phyloP scores from a whole-genome alignment of 2,329 filamentous ascomycete genomes.

The Colletotrichum orbiculare region DNA sequence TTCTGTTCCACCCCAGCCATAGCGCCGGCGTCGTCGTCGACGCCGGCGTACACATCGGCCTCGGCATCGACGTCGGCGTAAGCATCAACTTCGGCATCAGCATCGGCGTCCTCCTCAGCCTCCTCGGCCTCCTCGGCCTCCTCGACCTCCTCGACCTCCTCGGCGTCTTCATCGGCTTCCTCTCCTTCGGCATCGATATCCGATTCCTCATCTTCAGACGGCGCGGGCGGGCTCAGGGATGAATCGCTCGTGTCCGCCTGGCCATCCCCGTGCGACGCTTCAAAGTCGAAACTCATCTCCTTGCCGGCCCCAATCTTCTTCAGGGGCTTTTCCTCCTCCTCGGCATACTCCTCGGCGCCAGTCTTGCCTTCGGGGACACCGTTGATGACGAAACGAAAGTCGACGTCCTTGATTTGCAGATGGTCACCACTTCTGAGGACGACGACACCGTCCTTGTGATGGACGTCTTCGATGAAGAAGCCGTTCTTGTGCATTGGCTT shows the following conservation, averaged over 20 bases:
- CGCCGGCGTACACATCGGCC: conserved; percentile 43
- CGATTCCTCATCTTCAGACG: conserved; percentile 50
- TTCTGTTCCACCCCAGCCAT: conserved; percentile 44
- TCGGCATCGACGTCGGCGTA: conserved; percentile 34
- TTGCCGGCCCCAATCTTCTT: conserved; percentile 68
- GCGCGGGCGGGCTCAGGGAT: conserved; percentile 55
- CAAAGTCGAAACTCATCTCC: conserved; percentile 80
- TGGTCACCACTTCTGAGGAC: conserved; percentile 71
- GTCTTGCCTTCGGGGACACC: conserved; percentile 68
- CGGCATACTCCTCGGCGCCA: conserved; percentile 66
- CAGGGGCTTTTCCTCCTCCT: conserved; percentile 61
- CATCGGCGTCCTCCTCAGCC: conserved; percentile 35
- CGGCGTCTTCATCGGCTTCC: conserved; percentile 37
- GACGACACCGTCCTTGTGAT: conserved; percentile 66
- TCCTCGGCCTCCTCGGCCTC: conserved; percentile 42
- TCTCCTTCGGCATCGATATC: conserved; percentile 41
- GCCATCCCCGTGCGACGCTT: conserved; percentile 68
- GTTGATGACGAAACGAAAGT: conserved; percentile 76
- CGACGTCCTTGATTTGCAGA: conserved; percentile 79
- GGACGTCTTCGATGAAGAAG: conserved; percentile 73
- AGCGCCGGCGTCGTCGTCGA: conserved; percentile 42
- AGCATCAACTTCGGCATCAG: conserved; percentile 37
- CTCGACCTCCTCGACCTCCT: conserved; percentile 9
- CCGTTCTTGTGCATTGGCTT: conserved; percentile 72
- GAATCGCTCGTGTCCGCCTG: conserved; percentile 67